phyloP scores from a whole-genome alignment of 805 yeast species.

The Wilhelminamyces savonicus region DNA sequence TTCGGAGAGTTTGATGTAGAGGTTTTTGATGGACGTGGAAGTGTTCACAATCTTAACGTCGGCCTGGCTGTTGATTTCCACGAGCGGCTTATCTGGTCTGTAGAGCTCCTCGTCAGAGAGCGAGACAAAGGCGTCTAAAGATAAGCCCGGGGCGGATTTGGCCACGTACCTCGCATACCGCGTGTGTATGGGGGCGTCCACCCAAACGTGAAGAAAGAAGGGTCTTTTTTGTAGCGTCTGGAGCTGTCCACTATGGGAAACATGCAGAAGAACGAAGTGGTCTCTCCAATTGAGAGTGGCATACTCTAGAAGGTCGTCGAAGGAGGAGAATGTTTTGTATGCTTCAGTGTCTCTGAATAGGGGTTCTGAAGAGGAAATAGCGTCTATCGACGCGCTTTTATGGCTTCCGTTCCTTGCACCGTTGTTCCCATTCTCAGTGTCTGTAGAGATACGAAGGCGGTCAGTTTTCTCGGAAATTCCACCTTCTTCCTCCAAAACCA shows the following conservation, averaged over 20 bases:
- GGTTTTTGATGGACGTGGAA: conserved; percentile 25
- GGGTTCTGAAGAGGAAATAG: too few relatives aligned
- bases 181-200: conserved; percentile 62
- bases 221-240: conserved; percentile 59
- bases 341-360: neutral
- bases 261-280: conserved; percentile 52
- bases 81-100: conserved; percentile 42
- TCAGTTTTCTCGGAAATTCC: neutral
- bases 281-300: conserved; percentile 64
- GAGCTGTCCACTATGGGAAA: conserved; percentile 38
- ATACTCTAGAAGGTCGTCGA: conserved; percentile 45
- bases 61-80: conserved; percentile 57
- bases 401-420: too few relatives aligned
- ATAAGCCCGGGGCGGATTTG: conserved; percentile 6
- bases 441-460: too few relatives aligned
- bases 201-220: conserved; percentile 71
- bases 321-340: conserved; percentile 25
- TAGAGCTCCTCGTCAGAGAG: conserved; percentile 33
- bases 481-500: conserved; percentile 6
- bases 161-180: conserved; percentile 35
- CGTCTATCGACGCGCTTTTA: too few relatives aligned
- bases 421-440: too few relatives aligned
- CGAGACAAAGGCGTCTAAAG: conserved; percentile 31
- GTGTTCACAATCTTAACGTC: conserved; percentile 36
- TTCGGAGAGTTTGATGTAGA: conserved; percentile 35